These are phyloP conservation scores for Circinella umbellata DNA, from an alignment of 371 early-diverging fungal genomes.

Conservation along the genomic window DNA sequence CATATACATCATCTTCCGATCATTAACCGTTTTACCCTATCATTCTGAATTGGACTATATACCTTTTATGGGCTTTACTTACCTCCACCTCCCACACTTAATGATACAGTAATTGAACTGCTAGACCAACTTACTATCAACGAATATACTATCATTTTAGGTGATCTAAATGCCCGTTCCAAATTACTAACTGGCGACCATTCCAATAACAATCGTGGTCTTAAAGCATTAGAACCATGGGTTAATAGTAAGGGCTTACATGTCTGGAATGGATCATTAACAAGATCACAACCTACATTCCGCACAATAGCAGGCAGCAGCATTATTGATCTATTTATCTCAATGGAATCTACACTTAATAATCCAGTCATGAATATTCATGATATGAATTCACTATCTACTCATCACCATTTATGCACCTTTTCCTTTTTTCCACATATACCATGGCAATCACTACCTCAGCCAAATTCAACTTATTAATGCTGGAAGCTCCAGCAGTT, in stretches of 20 bases:
- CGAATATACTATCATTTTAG: slow-evolving; percentile 5
- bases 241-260: background rate
- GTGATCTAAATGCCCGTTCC: slow-evolving; percentile 11
- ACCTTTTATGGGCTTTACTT: slow-evolving; percentile 5
- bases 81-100: background rate
- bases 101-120: background rate
- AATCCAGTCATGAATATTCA: background rate
- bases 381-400: background rate
- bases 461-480: background rate
- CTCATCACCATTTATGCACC: slow-evolving; percentile 8
- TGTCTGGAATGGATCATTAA: slow-evolving; percentile 7
- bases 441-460: background rate
- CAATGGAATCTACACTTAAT: background rate
- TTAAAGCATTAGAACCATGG: background rate
- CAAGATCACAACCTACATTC: slow-evolving; percentile 11
- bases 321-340: slow-evolving; percentile 16
- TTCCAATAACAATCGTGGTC: background rate
- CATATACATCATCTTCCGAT: background rate
- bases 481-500: slow-evolving; percentile 9
- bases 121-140: background rate
- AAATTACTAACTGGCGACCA: background rate
- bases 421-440: background rate
- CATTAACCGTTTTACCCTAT: background rate
- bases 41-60: background rate
- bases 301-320: background rate